Conservation (phyloP, 2,329 filamentous ascomycete species). For the Diaporthe ampelina region DNA sequence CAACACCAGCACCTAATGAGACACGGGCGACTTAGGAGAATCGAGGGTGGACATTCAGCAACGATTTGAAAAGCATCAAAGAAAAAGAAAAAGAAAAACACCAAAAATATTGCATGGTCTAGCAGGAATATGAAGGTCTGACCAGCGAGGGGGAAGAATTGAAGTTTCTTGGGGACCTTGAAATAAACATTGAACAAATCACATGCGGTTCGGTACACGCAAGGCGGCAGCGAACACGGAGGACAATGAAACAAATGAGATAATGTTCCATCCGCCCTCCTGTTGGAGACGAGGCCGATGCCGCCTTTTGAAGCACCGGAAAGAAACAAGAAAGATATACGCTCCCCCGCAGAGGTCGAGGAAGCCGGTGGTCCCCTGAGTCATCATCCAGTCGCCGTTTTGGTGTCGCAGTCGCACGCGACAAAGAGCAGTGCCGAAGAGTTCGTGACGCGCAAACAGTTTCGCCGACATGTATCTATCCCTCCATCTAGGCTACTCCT, state of each 20-base stretch:
- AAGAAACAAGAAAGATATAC: neutral
- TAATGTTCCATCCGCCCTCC: slow-evolving; percentile 2
- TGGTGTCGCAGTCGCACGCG: neutral
- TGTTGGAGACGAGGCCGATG: neutral
- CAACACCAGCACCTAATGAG: slow-evolving; percentile 13
- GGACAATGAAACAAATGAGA: neutral
- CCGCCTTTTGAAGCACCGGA: neutral
- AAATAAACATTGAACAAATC: neutral
- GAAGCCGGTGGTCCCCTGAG: neutral
- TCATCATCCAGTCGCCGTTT: neutral
- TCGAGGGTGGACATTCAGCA: neutral
- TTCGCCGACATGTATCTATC: neutral
- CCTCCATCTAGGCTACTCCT: neutral
- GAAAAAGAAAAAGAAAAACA: neutral
- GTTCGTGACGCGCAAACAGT: neutral
- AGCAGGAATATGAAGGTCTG: slow-evolving; percentile 20
- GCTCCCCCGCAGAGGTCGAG: neutral
- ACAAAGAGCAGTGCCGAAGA: neutral
- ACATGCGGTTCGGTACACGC: neutral
- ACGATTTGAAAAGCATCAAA: neutral
- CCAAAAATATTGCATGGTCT: neutral
- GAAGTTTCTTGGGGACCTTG: neutral
- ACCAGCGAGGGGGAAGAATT: neutral
- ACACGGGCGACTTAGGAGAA: neutral
- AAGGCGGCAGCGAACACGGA: slow-evolving; percentile 3